These are phyloP conservation scores for Scheffersomyces coipomensis DNA, from an alignment of 805 yeast species.

Conservation along the genomic window DNA sequence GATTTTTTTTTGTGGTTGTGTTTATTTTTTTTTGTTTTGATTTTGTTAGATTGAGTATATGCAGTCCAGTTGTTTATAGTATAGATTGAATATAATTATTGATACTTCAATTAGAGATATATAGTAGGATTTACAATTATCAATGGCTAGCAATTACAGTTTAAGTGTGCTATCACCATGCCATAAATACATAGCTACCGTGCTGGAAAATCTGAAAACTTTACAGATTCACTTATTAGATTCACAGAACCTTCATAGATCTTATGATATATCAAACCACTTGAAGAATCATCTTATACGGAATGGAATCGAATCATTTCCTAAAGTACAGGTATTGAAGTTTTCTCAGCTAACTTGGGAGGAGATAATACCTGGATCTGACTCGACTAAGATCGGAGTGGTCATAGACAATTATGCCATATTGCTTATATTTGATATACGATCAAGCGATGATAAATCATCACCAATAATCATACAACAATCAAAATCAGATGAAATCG, in stretches of 20 bases:
- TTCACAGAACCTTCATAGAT: neutral
- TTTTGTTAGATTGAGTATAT: neutral
- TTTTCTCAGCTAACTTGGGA: conserved; percentile 24
- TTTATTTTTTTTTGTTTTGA: neutral
- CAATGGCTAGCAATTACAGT: no score
- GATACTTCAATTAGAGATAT: no score
- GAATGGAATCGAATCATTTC: neutral
- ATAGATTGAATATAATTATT: no score
- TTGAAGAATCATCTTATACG: no score
- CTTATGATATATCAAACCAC: neutral
- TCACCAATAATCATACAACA: conserved; percentile 33
- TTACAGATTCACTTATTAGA: neutral
- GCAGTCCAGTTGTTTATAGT: neutral
- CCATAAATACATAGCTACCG: conserved; percentile 2
- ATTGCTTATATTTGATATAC: conserved; percentile 23
- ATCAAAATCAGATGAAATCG: conserved; percentile 25
- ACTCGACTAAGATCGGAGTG: conserved; percentile 30
- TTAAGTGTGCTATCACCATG: conserved; percentile 4
- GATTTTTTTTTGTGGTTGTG: neutral
- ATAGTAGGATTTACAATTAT: no score
- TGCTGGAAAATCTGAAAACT: neutral
- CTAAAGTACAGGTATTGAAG: neutral
- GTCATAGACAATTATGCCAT: conserved; percentile 15
- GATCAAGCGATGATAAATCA: conserved; percentile 7
- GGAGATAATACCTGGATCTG: conserved; percentile 3